Base-by-base conservation (phyloP, 2,329 filamentous ascomycete species). In the Penicillium freii region DNA sequence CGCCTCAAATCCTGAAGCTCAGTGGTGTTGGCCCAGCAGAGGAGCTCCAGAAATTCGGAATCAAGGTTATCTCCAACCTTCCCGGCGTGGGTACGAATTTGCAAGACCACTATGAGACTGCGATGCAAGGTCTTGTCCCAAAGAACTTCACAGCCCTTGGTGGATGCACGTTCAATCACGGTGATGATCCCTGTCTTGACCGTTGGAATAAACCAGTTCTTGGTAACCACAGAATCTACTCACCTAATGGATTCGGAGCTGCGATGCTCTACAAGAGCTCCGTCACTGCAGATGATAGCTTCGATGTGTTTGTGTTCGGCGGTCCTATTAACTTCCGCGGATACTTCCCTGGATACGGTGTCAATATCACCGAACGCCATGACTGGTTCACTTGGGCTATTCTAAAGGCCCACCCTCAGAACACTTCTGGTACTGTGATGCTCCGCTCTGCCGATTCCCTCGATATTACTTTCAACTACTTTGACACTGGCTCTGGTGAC, bases 391-490 rank as follows among this genome's bases (percentile, higher is more conserved):
- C 75, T 13, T 82, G 80, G 80, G 73, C 66, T 57, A 5, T 78
- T 74, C 52, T 90, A 52, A 87, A 88, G 71, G 81, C 82, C 0
- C 86, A 87, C 65, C 81, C 86, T 0, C 81, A 83, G 51, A 89
- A 90, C 69, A 73, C 71, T 1, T 82, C 81, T 6, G 88, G 88
- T 9, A 82, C 80, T 1, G 87, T 91, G 4, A 80, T 72, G 4
- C 81, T 91, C 5, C 77, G 77, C 17, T 86, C 84, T 0, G 73
- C 81, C 0, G 82, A 90, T 66, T 87, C 88, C 0, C 81, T 83
- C 0, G 87, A 89, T 6, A 87, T 90, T 62, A 76, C 77, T 49
- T 88, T 86, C 75, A 83, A 85, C 70, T 87, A 81, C 71, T 87
- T 73, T 42, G 74, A 69, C 25, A 75, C 74, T 39, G 74, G 77